These are phyloP conservation scores for Rhododendron williamsianum DNA, from an alignment of 148 eudicot genomes.

Conservation along the genomic window DNA sequence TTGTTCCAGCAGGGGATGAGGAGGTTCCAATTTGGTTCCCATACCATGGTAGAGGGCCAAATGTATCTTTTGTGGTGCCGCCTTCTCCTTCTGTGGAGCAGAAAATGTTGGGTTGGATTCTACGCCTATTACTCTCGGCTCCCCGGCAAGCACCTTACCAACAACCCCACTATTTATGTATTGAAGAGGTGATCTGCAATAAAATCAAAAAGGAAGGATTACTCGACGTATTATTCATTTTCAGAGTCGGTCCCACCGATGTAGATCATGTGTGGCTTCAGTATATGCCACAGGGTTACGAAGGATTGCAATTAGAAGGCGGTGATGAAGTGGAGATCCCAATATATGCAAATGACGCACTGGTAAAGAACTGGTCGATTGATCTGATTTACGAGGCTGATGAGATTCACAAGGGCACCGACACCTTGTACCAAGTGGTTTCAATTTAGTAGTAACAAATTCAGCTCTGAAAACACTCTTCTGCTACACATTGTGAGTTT, in stretches of 20 bases:
- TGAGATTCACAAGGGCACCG: too few species aligned
- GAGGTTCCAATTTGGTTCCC: not conserved
- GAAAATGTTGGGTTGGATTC: not conserved
- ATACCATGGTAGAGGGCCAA: not conserved
- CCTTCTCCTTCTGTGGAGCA: not conserved
- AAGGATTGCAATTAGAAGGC: not conserved
- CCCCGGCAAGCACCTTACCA: too few species aligned
- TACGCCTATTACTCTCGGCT: not conserved
- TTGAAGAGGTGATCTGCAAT: not conserved
- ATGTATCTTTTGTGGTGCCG: not conserved
- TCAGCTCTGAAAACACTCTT: too few species aligned
- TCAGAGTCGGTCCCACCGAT: too few species aligned
- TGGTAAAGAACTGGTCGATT: not conserved
- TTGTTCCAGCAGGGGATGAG: not conserved
- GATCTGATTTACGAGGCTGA: not conserved
- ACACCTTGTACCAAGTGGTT: too few species aligned
- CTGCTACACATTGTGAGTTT: too few species aligned
- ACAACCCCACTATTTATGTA: too few species aligned
- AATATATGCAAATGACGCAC: not conserved
- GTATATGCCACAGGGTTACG: not conserved
- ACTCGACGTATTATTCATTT: too few species aligned
- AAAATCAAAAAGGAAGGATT: too few species aligned
- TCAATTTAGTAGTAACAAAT: too few species aligned
- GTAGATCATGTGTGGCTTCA: not conserved
- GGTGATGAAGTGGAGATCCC: conserved; percentile 3